Evolutionary conservation across 2,329 filamentous ascomycete species (phyloP), one percentile per base, ranked within the genome.

Genomic region (Colletotrichum liaoningense): DNA sequence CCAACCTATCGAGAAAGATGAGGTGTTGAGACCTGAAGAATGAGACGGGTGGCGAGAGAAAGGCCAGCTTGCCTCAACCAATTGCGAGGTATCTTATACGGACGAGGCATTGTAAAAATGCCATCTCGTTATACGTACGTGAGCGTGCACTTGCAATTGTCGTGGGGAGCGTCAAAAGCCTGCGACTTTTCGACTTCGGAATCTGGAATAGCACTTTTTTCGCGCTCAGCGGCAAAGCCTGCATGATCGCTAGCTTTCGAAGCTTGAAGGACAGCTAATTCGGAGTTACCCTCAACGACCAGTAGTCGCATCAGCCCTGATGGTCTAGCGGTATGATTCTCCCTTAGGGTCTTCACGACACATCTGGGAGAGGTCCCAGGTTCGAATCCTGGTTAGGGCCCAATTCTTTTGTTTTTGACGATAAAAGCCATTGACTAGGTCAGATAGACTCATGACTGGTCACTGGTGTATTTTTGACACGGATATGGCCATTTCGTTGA

Each of bases 281-380:
- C 2, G 1, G 0, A 3, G 1, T 0, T 6, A 8, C 0, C 9
- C 8, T 9, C 16, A n/a, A 9, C 42, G 6, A 8, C 7, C 19
- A 49, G n/a, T 11, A 4, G 9, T 49, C 58, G 59, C 2, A 63
- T 30, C n/a, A 70, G 70, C 70, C 66, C 70, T 73, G 70, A 73
- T 73, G 70, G 70, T 73, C 70, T 73, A 73, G 70, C 70, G 70
- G 70, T 73, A 73, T 73, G 70, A 73, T 73, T 73, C 70, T 73
- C 70, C 70, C 70, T 70, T 73, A 73, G 70, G 70, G 70, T 69
- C 30, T 26, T 3, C 7, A 3, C 1, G 54, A 26, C 11, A 2
- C 46, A 14, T 4, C 12, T 73, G 70, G 70, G 70, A 73, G 70
- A 73, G 70, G 70, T 70, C 70, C 70, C 70, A 73, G 70, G 70